Base-by-base conservation (phyloP, 208 protist species). In the Novymonas esmeraldas region DNA sequence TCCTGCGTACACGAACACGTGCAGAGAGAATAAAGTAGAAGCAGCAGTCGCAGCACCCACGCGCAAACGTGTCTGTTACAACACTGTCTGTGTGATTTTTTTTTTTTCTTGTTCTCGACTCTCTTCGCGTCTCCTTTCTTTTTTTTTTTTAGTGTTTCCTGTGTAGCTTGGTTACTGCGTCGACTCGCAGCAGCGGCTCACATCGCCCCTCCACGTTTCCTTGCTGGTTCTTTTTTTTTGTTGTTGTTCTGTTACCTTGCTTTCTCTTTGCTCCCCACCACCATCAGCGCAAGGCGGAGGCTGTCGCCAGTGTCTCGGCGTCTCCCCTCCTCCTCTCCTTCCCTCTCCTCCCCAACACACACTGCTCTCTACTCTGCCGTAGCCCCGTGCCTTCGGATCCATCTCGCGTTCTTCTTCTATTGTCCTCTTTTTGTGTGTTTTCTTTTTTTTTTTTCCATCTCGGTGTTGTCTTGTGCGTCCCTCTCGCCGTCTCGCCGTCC, bases 391-490 rank as follows among this genome's bases (percentile, higher is more conserved):
- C n/a, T n/a, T n/a, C n/a, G n/a, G n/a, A n/a, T n/a, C n/a, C n/a
- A n/a, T n/a, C n/a, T n/a, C n/a, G n/a, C n/a, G n/a, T n/a, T n/a
- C n/a, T n/a, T n/a, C n/a, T n/a, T n/a, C n/a, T n/a, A n/a, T n/a
- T n/a, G n/a, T n/a, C 50, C 50, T 41, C n/a, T 31, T 38, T 54
- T 56, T 14, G 49, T 6, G 29, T 38, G 11, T 22, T 54, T 48
- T 46, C 22, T 68, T 56, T 66, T 68, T 68, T 70, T 70, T 41
- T 39, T 18, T 55, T 39, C n/a, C 55, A 52, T 24, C 36, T 70
- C 42, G n/a, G n/a, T n/a, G n/a, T n/a, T n/a, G n/a, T 22, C 42
- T 46, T 4, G 20, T 54, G 0, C 44, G 36, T 52, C 9, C 46
- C 3, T 39, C n/a, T 18, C 39, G 14, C 10, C 39, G 39, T 18